phyloP scores from a whole-genome alignment of 257 asterid species.

The Solanum rostratum region DNA sequence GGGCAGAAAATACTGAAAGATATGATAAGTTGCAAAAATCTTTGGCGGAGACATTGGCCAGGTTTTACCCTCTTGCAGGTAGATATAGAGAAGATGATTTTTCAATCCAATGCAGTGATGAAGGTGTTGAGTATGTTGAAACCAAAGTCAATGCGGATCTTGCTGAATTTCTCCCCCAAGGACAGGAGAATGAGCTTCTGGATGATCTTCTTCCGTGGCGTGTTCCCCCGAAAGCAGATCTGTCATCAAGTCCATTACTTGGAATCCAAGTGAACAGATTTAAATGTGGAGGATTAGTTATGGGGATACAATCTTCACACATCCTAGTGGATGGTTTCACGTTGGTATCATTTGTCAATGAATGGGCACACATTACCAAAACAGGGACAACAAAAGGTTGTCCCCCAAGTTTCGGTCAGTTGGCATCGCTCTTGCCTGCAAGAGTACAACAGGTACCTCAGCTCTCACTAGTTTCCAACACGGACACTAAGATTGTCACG shows the following conservation, averaged over 20 bases:
- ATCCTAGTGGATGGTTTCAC: slow-evolving; percentile 12
- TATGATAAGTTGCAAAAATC: not conserved
- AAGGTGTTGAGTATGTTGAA: not conserved
- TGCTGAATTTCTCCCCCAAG: not conserved
- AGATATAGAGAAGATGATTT: not conserved
- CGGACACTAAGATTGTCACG: not conserved
- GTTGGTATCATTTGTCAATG: slow-evolving; percentile 5
- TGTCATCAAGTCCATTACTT: not conserved
- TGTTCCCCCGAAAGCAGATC: not conserved
- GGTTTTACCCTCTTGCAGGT: not conserved
- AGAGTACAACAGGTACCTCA: not conserved
- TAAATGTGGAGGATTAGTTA: slow-evolving; percentile 20
- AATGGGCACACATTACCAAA: slow-evolving; percentile 13
- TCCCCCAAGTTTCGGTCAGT: not conserved
- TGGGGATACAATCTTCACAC: slow-evolving; percentile 14
- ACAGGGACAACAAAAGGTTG: not conserved
- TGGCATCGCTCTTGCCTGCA: not conserved
- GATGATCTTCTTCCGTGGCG: not conserved
- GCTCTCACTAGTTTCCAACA: not conserved
- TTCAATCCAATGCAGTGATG: not conserved
- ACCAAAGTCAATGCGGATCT: not conserved
- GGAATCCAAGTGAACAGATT: slow-evolving; percentile 6
- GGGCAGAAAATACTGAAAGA: not conserved
- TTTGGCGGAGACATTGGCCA: not conserved
- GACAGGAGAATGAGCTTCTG: not conserved